phyloP scores from a whole-genome alignment of 805 yeast genomes.

The Wickerhamiella australiensis region DNA sequence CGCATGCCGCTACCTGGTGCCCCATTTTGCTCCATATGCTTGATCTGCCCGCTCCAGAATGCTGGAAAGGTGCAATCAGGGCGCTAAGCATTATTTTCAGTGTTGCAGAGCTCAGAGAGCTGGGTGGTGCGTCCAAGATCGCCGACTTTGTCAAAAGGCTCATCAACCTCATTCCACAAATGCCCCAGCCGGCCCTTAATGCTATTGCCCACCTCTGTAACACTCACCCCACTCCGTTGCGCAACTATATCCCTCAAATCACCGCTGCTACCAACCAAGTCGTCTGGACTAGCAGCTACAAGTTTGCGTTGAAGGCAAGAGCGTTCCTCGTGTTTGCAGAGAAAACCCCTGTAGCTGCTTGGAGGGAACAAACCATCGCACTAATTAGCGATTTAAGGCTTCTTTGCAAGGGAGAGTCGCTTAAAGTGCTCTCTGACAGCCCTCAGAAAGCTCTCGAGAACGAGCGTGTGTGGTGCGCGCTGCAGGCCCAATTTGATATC shows the following conservation, averaged over 20 bases:
- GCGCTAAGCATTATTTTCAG: conserved; percentile 23
- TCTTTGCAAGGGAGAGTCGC: not conserved
- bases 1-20: conserved; percentile 32
- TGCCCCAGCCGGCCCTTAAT: conserved; percentile 5
- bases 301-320: conserved; percentile 11
- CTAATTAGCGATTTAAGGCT: not conserved
- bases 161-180: conserved; percentile 21
- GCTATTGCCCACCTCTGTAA: conserved; percentile 14
- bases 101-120: conserved; percentile 60
- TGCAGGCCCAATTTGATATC: not conserved
- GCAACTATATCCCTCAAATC: conserved; percentile 17
- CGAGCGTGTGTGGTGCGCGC: conserved; percentile 2
- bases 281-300: not conserved
- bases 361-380: conserved; percentile 13
- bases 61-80: conserved; percentile 25
- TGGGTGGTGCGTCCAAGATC: conserved; percentile 60
- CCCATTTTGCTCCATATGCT: conserved; percentile 30
- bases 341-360: conserved; percentile 15
- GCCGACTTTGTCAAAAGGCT: conserved; percentile 39
- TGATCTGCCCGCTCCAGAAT: conserved; percentile 28
- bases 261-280: not conserved
- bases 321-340: conserved; percentile 18
- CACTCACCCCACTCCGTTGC: conserved; percentile 20
- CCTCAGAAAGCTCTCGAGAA: not conserved
- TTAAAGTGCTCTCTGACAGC: not conserved